A percentile compares a stretch with the other conserved stretches of the same genome.
These are phyloP conservation scores for Coniophora puteana DNA, from an alignment of 1,284 basidiomycete genomes.

Conservation along the genomic window DNA sequence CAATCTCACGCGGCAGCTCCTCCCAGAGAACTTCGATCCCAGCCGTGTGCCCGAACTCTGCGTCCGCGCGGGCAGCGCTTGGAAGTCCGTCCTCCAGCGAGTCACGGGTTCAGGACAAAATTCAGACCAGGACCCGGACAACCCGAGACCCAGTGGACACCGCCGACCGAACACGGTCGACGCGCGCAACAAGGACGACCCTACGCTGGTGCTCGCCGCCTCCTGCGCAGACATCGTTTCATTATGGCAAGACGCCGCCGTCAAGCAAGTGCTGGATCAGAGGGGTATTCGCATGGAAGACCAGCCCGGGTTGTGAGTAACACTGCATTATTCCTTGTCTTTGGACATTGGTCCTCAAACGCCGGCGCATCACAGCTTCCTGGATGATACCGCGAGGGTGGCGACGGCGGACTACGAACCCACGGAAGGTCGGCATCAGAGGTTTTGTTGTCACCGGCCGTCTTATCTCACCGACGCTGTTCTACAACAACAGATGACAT, in stretches of 20 bases:
- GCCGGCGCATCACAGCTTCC: constrained; percentile 40
- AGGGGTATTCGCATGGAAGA: constrained; percentile 49
- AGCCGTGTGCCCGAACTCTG: constrained; percentile 37
- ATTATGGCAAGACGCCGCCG: constrained; percentile 55
- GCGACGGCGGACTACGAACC: constrained; percentile 49
- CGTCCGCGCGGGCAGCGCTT: constrained; percentile 54
- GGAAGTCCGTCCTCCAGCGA: constrained; percentile 40
- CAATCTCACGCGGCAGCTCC: constrained; percentile 42
- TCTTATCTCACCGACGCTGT: background rate
- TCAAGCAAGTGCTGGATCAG: constrained; percentile 47
- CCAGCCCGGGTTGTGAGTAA: constrained; percentile 61
- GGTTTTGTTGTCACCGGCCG: background rate
- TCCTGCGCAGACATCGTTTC: constrained; percentile 57
- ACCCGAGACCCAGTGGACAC: background rate
- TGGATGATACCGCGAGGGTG: constrained; percentile 63
- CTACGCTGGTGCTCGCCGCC: constrained; percentile 49
- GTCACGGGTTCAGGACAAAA: constrained; percentile 20
- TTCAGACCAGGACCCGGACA: background rate
- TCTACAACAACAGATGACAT: constrained; percentile 43
- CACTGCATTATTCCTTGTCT: too few species aligned
- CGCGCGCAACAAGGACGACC: constrained; percentile 29
- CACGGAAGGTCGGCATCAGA: constrained; percentile 42
- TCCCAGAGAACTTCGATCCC: constrained; percentile 25
- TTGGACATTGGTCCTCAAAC: background rate
- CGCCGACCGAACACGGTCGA: constrained; percentile 2